phyloP scores from a whole-genome alignment of 192 early-diverging fungal species.

The Piromyces finnis region DNA sequence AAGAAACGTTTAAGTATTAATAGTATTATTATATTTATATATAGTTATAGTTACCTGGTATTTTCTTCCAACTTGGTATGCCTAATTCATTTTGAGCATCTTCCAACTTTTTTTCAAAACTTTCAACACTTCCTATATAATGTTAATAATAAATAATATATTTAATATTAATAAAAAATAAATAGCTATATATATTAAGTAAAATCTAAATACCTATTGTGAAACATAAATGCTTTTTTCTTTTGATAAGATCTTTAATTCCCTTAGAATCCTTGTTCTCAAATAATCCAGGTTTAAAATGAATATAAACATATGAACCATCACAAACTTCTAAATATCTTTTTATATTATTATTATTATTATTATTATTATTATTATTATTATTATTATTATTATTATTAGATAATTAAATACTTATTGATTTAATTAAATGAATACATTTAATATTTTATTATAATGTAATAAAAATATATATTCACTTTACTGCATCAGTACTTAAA shows the following conservation, averaged over 20 bases:
- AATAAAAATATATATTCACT: too few relatives aligned
- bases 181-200: neutral
- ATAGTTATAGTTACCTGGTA: too few relatives aligned
- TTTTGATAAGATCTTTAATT: neutral
- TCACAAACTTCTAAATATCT: neutral
- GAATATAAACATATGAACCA: neutral
- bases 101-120: constrained; percentile 81
- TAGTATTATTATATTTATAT: too few relatives aligned
- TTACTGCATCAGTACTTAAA: neutral
- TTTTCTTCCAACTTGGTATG: constrained; percentile 73
- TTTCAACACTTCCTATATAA: constrained; percentile 50
- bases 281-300: neutral
- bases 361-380: too few relatives aligned
- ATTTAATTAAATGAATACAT: too few relatives aligned
- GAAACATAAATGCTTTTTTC: neutral
- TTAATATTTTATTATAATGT: too few relatives aligned
- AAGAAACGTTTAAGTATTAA: too few relatives aligned
- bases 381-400: too few relatives aligned
- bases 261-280: neutral
- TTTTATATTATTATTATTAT: neutral
- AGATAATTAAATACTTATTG: too few relatives aligned
- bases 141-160: too few relatives aligned
- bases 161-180: neutral
- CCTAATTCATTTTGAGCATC: constrained; percentile 79
- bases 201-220: neutral